Conservation (phyloP, 2,329 filamentous ascomycete species). For the Metarhizium sp. region DNA sequence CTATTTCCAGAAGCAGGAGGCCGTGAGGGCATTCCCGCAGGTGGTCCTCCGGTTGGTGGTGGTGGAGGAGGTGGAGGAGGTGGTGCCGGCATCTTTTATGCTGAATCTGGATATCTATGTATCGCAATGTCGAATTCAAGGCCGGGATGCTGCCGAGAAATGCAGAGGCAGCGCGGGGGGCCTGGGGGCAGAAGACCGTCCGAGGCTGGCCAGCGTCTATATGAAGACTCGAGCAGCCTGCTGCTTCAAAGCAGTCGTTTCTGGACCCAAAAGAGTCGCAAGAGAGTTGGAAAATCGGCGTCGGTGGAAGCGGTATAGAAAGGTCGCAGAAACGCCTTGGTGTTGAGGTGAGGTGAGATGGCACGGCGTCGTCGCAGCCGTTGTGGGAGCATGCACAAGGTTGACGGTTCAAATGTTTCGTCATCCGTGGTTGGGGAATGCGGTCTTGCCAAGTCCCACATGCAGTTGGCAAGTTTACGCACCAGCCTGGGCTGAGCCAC, state of each 20-base stretch:
- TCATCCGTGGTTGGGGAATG: conserved; percentile 7
- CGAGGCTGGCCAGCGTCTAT: conserved; percentile 2
- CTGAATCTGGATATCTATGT: neutral
- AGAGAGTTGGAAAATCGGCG: neutral
- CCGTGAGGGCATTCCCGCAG: conserved; percentile 33
- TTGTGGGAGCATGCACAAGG: conserved; percentile 6
- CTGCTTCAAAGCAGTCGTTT: neutral
- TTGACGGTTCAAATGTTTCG: conserved; percentile 6
- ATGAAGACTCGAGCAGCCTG: neutral
- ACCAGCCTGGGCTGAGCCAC: neutral
- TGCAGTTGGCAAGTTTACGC: too few species aligned
- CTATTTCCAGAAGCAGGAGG: conserved; percentile 48
- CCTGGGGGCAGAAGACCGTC: neutral
- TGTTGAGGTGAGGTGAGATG: conserved; percentile 2
- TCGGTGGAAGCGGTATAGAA: neutral
- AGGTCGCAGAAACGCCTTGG: neutral
- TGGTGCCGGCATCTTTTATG: conserved; percentile 34
- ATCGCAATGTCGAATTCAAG: neutral
- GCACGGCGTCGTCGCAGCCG: neutral
- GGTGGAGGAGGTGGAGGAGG: conserved; percentile 58
- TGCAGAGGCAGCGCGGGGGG: neutral
- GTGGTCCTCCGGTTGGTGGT: conserved; percentile 48
- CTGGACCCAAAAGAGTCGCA: neutral
- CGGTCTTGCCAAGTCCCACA: too few species aligned
- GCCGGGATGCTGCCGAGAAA: neutral